These are phyloP conservation scores for Penicillium sumatraense DNA, from an alignment of 2,329 filamentous ascomycete genomes.

Conservation along the genomic window DNA sequence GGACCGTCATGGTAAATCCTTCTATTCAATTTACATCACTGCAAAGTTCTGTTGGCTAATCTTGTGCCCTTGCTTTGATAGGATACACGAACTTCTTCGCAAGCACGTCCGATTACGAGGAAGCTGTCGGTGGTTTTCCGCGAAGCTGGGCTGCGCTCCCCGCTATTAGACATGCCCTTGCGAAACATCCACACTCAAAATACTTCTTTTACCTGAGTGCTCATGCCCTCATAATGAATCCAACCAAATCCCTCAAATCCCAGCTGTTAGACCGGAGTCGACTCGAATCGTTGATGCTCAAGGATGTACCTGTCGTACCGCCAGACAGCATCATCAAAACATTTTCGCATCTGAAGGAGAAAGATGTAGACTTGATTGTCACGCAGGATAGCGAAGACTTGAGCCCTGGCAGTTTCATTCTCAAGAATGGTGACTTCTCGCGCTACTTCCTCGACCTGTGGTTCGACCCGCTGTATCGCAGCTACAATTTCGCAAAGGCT, in stretches of 20 bases:
- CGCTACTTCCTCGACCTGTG: conserved; percentile 92
- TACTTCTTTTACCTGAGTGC: conserved; percentile 89
- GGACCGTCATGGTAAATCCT: conserved; percentile 73
- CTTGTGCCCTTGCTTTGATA: conserved; percentile 40
- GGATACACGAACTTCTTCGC: conserved; percentile 88
- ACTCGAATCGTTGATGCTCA: conserved; percentile 80
- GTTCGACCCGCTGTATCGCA: conserved; percentile 93
- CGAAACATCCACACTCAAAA: conserved; percentile 73
- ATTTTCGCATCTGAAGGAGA: conserved; percentile 76
- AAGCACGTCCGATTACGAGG: conserved; percentile 71
- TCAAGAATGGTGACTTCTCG: conserved; percentile 86
- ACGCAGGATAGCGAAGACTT: conserved; percentile 85
- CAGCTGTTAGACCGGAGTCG: conserved; percentile 70
- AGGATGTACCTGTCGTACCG: conserved; percentile 83
- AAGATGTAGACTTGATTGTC: conserved; percentile 79
- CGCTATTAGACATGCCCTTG: conserved; percentile 85
- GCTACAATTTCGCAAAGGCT: conserved; percentile 95
- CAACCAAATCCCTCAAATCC: conserved; percentile 68
- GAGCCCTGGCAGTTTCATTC: conserved; percentile 74
- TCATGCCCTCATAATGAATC: conserved; percentile 87
- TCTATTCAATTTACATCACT: background rate
- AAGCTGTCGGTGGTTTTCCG: conserved; percentile 47
- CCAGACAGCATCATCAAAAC: conserved; percentile 98
- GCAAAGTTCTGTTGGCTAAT: background rate
- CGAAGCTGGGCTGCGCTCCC: conserved; percentile 70